Evolutionary conservation across 768 basidiomycete genomes (phyloP), one percentile per base, ranked within the genome.

Genomic region (Lyophyllum decastes): DNA sequence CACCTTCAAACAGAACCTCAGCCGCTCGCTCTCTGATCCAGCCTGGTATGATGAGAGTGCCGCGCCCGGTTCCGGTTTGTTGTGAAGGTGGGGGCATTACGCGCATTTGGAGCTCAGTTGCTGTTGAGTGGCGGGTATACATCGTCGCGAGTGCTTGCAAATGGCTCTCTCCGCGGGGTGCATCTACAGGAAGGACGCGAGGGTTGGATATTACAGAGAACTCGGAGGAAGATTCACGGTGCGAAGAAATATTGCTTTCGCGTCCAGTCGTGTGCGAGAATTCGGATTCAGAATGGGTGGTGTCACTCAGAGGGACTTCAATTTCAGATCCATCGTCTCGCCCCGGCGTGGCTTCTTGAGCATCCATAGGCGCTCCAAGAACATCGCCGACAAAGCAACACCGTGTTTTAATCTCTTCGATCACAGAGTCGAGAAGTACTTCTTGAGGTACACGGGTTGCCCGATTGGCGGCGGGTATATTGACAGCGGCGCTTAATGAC

Each of bases 11-110:
- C 10, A 98, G 75, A 5, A 96, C 82, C 70, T 98, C 97, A 1
- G 95, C 87, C 0, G 90, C 90, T 14, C 95, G 81, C 69, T 98
- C 96, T 43, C 96, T 76, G 40, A 99, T 81, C 97, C 97, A 99
- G 2, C 96, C 96, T 1, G 96, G 96, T 44, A 98, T 84, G 45
- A 92, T 78, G 46, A 97, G 71, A 0, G 88, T 93, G 0, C 91
- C 94, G 8, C 81, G 76, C 2, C 91, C 92, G 1, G 89, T 88
- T 0, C 89, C 88, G 12, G 78, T 75, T 63, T 86, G 87, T 65
- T 90, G 88, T 12, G 82, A 76, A 2, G 73, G 68, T 7, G 92
- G 89, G 26, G 90, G 89, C 16, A 78, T 72, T 21, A 93, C 89
- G 2, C 79, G 81, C 72, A 93, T 81, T 5, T 79, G 81, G 43